Base-by-base conservation (phyloP, 225 moss, liverwort and hornwort genomes). In the Anthoceros angustus region DNA sequence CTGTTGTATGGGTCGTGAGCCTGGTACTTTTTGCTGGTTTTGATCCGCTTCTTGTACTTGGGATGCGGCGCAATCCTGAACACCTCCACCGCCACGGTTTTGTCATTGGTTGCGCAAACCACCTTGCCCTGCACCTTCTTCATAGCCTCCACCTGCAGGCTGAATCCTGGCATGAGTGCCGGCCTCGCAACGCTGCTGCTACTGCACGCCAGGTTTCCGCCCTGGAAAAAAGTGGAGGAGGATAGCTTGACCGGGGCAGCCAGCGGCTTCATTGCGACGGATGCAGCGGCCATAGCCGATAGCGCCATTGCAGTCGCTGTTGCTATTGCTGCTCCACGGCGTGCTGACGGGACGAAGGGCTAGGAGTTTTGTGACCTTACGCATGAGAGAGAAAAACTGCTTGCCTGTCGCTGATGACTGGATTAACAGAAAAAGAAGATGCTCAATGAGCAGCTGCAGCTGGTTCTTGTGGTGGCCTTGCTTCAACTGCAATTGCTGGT, bases 61-160 rank as follows among this genome's bases (percentile, higher is more conserved):
- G 75, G 55, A 63, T 86, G 85, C 8, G 83, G 64, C 20, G 85
- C 81, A 50, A 98, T 86, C 63, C 92, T 76, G 16, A 64, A 60
- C 10, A 98, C 95, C 70, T 89, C 91, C 76, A 98, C 95, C 1
- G 95, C 84, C 23, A 92, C 65, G 62, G 75, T 87, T 85, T 92
- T 98, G 43, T 91, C 78, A 62, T 70, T 84, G 60, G 83, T 74
- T 25, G 79, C 73, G 43, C 86, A 85, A 15, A 92, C 76, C 7
- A 98, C 95, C 24, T 83, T 80, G 4, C 95, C 95, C 69, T 85
- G 77, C n/a, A 98, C 84, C 79, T 83, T 92, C 95, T 89, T 92
- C 77, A 77, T 74, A 14, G 91, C 87, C 25, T 81, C 82, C 24
- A 98, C 78, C 62, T 84, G 82, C 72, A 92, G 42, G 55, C 55